Conservation (phyloP, 2,329 filamentous ascomycete species). For the Waltergamsia citrina region DNA sequence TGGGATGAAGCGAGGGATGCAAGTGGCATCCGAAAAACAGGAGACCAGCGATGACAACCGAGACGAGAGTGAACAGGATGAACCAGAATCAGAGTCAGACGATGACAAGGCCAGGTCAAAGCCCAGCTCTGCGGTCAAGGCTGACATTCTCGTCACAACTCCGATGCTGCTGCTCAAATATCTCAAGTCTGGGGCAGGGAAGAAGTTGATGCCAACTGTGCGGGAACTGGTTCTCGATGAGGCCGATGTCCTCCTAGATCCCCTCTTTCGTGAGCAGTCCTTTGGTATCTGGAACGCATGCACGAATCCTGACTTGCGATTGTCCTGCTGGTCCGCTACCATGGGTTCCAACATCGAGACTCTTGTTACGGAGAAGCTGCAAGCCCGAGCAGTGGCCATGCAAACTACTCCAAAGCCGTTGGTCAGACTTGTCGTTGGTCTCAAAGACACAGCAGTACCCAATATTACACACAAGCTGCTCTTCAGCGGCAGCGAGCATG, state of each 20-base stretch:
- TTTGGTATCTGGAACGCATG: constrained; percentile 76
- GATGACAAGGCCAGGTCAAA: constrained; percentile 9
- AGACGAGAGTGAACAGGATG: constrained; percentile 23
- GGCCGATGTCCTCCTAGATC: constrained; percentile 87
- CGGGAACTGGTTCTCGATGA: constrained; percentile 78
- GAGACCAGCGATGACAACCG: constrained; percentile 21
- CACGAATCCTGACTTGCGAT: constrained; percentile 55
- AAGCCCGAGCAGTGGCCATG: constrained; percentile 33
- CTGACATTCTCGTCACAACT: constrained; percentile 30
- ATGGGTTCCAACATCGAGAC: constrained; percentile 91
- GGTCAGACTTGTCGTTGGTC: constrained; percentile 81
- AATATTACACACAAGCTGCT: constrained; percentile 83
- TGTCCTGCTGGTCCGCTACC: constrained; percentile 91
- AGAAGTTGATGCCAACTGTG: constrained; percentile 54
- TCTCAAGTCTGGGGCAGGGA: constrained; percentile 33
- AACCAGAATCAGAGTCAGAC: constrained; percentile 14
- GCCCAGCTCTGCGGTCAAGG: constrained; percentile 14
- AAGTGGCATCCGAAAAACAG: constrained; percentile 41
- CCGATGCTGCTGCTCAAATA: constrained; percentile 64
- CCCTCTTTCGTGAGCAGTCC: constrained; percentile 83
- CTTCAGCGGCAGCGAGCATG: constrained; percentile 87
- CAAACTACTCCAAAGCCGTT: constrained; percentile 38
- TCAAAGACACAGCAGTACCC: constrained; percentile 92
- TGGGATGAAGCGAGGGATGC: constrained; percentile 80
- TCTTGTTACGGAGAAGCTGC: constrained; percentile 60